Conservation (phyloP, 1,284 basidiomycete genomes). For the Golubevia pallescens region DNA sequence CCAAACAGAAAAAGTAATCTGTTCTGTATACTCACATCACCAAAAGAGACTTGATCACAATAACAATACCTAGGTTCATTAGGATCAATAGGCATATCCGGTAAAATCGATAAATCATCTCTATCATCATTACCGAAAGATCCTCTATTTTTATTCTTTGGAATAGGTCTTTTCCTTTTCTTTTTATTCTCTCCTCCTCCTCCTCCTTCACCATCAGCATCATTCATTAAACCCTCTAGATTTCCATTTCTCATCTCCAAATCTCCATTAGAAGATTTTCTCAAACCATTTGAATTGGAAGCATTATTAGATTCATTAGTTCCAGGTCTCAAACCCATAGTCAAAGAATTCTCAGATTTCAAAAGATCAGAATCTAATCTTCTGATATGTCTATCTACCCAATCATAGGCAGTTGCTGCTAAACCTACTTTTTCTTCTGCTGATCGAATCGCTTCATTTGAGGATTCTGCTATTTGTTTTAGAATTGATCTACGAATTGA, state of each 20-base stretch:
- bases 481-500: no score
- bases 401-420: slow-evolving; percentile 67
- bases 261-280: background rate
- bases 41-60: slow-evolving; percentile 67
- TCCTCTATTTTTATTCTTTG: slow-evolving; percentile 2
- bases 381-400: slow-evolving; percentile 68
- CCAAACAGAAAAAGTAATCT: no score
- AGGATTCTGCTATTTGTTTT: no score
- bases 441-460: slow-evolving; percentile 39
- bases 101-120: slow-evolving; percentile 9
- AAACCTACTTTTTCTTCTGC: slow-evolving; percentile 68
- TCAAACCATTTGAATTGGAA: background rate
- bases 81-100: slow-evolving; percentile 51
- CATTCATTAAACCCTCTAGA: slow-evolving; percentile 32
- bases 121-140: slow-evolving; percentile 2
- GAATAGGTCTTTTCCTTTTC: slow-evolving; percentile 6
- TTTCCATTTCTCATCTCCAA: background rate
- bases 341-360: slow-evolving; percentile 43
- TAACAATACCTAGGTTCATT: slow-evolving; percentile 69
- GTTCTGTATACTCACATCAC: slow-evolving; percentile 61
- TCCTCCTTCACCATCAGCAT: slow-evolving; percentile 13
- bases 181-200: background rate
- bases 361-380: slow-evolving; percentile 66
- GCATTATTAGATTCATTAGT: background rate
- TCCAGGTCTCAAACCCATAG: slow-evolving; percentile 26